phyloP scores from a whole-genome alignment of 257 asterid species.

The Rehmannia glutinosa region DNA sequence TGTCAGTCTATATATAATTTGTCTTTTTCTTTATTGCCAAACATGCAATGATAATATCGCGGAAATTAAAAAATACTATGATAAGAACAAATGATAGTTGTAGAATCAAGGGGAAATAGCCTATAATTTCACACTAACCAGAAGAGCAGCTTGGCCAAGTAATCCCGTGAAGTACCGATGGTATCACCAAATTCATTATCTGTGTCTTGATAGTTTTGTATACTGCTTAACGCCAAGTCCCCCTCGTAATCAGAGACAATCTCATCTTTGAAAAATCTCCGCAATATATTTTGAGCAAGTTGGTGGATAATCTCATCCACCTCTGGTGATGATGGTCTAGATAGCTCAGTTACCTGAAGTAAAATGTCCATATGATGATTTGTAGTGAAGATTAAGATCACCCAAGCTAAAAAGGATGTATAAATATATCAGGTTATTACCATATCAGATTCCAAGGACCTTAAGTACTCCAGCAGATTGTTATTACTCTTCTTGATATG shows the following conservation, averaged over 20 bases:
- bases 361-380: not conserved
- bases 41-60: not conserved
- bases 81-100: conserved; percentile 2
- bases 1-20: too few species aligned
- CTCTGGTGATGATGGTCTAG: conserved; percentile 84
- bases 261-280: conserved; percentile 58
- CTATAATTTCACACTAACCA: conserved; percentile 49
- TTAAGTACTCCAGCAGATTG: conserved; percentile 73
- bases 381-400: not conserved
- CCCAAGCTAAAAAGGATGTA: not conserved
- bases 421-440: conserved; percentile 34
- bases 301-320: conserved; percentile 89
- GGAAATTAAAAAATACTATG: not conserved
- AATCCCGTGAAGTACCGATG: conserved; percentile 73
- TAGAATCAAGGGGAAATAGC: not conserved
- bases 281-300: conserved; percentile 73
- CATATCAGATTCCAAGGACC: conserved; percentile 90
- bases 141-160: conserved; percentile 94
- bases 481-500: conserved; percentile 51
- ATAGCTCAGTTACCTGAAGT: conserved; percentile 73
- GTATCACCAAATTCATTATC: conserved; percentile 34
- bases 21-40: too few species aligned
- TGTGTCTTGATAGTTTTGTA: conserved; percentile 27
- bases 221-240: conserved; percentile 31
- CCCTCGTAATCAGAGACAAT: conserved; percentile 21